Base-by-base conservation (phyloP, 2,329 filamentous ascomycete genomes). In the Tolypocladium tundrense region DNA sequence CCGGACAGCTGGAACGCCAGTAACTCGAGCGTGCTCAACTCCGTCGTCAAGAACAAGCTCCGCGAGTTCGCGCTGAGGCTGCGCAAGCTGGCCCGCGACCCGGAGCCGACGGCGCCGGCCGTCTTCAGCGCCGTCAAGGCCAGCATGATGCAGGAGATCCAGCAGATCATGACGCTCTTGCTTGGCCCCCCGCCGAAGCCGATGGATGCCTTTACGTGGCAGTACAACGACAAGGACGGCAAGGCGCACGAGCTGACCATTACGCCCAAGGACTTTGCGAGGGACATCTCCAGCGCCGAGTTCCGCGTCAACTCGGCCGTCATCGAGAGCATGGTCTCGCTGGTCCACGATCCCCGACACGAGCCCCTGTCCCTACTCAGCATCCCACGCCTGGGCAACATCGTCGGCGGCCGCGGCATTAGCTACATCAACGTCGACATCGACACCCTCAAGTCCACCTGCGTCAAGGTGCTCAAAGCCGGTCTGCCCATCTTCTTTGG, bases 401-500 rank as follows among this genome's bases (percentile, higher is more conserved):
- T 96, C 7, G 85, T 90, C 57, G 88, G 88, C 52, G 90, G 89
- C 10, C 81, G 87, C 10, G 82, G 83, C 4, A 81, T 95, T 56
- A 88, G 84, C 10, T 96, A 96, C 69, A 83, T 95, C 67, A 96
- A 96, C 68, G 90, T 94, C 19, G 79, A 86, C 60, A 91, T 91
- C 78, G 62, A 72, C 1, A 76, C 82, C 0, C 85, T 96, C 64
- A 95, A 95, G 72, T 68, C 75, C 0, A 85, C 88, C 0, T 88
- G 87, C 64, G 83, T 95, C 54, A 78, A 82, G 37, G 94, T 91
- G 89, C 82, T 96, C 54, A 82, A 84, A 67, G 85, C 86, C 13
- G 90, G 90, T 1, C 74, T 90, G 6, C 91, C 91, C 11, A 83
- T 96, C 55, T 96, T 96, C 79, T 96, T 96, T 69, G 91, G 91